Evolutionary conservation across 1,139 yeast species (phyloP).

Genomic region (Geotrichum macrosporum): DNA sequence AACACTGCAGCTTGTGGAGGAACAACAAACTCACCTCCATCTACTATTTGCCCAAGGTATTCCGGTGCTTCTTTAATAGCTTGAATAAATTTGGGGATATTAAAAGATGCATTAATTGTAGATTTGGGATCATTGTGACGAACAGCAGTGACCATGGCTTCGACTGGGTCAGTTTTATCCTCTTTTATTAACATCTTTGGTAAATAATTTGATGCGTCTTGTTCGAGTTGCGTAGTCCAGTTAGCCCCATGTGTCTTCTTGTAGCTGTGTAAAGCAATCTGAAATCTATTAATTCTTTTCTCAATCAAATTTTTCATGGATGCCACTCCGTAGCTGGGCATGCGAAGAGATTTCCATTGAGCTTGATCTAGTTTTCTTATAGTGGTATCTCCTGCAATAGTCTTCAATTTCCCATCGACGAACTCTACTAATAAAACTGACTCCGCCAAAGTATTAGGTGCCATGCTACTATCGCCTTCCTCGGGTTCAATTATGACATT

Average conservation of each 20-base stretch:
- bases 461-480: conserved; percentile 32
- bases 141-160: conserved; percentile 21
- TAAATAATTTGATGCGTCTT: conserved; percentile 38
- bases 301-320: conserved; percentile 57
- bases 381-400: conserved; percentile 22
- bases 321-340: conserved; percentile 47
- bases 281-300: conserved; percentile 55
- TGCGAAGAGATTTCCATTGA: conserved; percentile 29
- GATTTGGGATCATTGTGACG: conserved; percentile 8
- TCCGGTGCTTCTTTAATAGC: conserved; percentile 39
- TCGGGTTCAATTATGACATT: conserved; percentile 48
- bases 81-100: conserved; percentile 47
- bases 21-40: conserved; percentile 41
- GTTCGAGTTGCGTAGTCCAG: conserved; percentile 41
- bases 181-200: conserved; percentile 40
- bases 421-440: conserved; percentile 73
- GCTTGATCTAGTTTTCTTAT: neutral
- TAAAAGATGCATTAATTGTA: conserved; percentile 26
- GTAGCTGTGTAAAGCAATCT: conserved; percentile 43
- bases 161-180: conserved; percentile 25
- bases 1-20: conserved; percentile 47
- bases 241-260: conserved; percentile 35
- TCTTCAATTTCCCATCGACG: conserved; percentile 57
- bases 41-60: conserved; percentile 60
- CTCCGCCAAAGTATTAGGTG: conserved; percentile 30